Base-by-base conservation (phyloP, 2,329 filamentous ascomycete genomes). In the Fusarium sororula region DNA sequence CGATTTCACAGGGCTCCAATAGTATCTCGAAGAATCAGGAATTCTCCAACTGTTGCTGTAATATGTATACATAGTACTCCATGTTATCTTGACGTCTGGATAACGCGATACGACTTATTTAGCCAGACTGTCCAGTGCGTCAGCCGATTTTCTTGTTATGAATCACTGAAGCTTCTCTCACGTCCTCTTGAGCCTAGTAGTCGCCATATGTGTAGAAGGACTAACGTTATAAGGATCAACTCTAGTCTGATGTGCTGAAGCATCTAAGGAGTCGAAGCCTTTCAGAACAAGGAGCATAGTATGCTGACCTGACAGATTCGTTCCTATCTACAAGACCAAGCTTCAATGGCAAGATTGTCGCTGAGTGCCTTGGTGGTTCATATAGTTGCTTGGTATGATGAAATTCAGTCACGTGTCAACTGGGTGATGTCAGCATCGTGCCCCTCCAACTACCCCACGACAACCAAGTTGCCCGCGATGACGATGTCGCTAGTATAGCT, bases 401-500 rank as follows among this genome's bases (percentile, higher is more conserved):
- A n/a, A 55, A 30, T 14, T 2, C 12, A 17, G 56, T 74, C 72
- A 74, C 72, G 71, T 74, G 71, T 18, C 4, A 32, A 7, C 10
- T 15, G 15, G 55, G 66, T 73, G 70, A 73, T 73, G 70, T 74
- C 70, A 74, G 70, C 66, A 68, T 28, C 28, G 28, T 74, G 47
- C 70, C 71, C 70, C 71, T 74, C 70, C 70, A 73, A n/a, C 37
- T 68, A 60, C 71, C 69, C 71, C 71, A 63, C 60, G 51, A 51
- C 45, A 45, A 55, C 35, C 26, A 39, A 55, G 38, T 53, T 59
- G 48, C 39, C 30, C 20, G 32, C 41, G 45, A 74, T 74, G 67
- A 74, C 54, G 67, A 60, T 66, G 66, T 56, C 51, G 32, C 42
- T 20, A 15, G 63, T 62, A 63, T 39, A 68, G 62, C 44, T 61